Base-by-base conservation (phyloP, 352 stramenopile species). In the Blastocystis sp. region DNA sequence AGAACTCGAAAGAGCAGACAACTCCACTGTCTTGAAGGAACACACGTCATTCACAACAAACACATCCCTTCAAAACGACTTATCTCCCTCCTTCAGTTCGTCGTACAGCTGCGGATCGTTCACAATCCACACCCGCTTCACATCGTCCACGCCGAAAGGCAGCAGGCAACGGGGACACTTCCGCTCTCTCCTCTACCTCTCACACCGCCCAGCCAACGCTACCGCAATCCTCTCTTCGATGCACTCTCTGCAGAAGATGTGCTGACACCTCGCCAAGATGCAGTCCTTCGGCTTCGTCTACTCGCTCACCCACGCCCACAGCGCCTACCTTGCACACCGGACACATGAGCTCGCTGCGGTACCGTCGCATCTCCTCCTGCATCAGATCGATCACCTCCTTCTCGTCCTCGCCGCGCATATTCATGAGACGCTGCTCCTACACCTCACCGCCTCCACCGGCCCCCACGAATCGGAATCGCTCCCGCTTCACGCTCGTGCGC, bases 221-320 rank as follows among this genome's bases (percentile, higher is more conserved):
- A 85, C 74, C 2, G 51, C 19, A 63, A 85, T 85, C 13, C 74
- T 21, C 37, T 85, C 74, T 12, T 85, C 74, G 35, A 85, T 37
- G 29, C 74, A 85, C 24, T 85, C 74, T 29, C 74, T 61, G 41
- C 74, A 85, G 61, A 85, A 85, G 55, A 85, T 85, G 66, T 85
- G 74, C 74, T 85, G 74, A 31, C 74, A 85, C 21, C 60, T 67
- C 35, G 26, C 33, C 19, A 85, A n/a, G 41, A 85, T 85, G 29
- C 74, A 85, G n/a, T 85, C 74, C 60, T 85, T 85, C 3, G 74
- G 74, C 29, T 24, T 31, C 19, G 45, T 24, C 63, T 74, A 16
- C n/a, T 45, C 31, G 24, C 35, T 26, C 31, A 74, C 19, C 24
- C 29, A 9, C 9, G 16, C 63, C 24, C 24, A 45, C 29, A 2